Percentiles rank a stretch among this genome's conserved stretches.
These are phyloP conservation scores for Linnemannia schmuckeri DNA, from an alignment of 192 early-diverging fungal genomes.

Conservation along the genomic window DNA sequence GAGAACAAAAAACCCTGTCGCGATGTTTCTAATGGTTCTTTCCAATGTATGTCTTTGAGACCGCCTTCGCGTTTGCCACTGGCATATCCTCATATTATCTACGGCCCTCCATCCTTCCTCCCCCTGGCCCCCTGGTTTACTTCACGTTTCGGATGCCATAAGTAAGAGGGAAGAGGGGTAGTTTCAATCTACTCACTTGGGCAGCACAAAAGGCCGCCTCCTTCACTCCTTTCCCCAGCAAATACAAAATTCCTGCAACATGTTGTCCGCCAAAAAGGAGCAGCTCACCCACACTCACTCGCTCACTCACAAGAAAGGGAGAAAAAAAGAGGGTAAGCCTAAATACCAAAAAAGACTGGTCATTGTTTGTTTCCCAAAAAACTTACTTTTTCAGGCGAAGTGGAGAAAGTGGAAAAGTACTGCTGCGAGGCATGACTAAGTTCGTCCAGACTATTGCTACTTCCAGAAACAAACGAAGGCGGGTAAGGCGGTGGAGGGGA, in stretches of 20 bases:
- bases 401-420: slow-evolving; percentile 21
- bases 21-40: background rate
- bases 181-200: background rate
- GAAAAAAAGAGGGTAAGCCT: background rate
- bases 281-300: background rate
- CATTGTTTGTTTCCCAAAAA: background rate
- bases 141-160: background rate
- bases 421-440: slow-evolving; percentile 13
- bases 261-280: background rate
- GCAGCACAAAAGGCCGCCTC: too few species aligned
- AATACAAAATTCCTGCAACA: background rate
- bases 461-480: background rate
- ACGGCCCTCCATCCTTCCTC: background rate
- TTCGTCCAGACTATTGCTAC: background rate
- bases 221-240: background rate
- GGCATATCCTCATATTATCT: background rate
- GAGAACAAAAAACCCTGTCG: background rate
- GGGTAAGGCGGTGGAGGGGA: slow-evolving; percentile 17
- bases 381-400: slow-evolving; percentile 43
- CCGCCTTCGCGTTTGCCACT: background rate
- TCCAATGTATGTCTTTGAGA: background rate
- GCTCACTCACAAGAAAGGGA: too few species aligned
- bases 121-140: background rate
- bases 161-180: background rate
- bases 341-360: background rate